phyloP scores from a whole-genome alignment of 1,284 basidiomycete genomes.

The Ustilago tritici region DNA sequence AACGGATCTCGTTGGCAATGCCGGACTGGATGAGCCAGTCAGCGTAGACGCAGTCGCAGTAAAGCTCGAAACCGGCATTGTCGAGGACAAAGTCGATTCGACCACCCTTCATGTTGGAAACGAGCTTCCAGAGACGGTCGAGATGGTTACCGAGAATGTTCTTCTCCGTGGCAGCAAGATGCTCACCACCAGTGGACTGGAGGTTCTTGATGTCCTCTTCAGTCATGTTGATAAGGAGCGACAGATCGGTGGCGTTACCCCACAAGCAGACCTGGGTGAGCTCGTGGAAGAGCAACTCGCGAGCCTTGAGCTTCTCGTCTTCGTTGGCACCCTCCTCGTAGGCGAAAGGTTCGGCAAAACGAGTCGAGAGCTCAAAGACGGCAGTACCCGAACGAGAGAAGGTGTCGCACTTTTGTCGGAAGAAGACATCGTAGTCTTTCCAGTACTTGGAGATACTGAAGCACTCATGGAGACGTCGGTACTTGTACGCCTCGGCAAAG shows the following conservation, averaged over 20 bases:
- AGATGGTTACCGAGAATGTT: conserved; percentile 92
- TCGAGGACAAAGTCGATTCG: conserved; percentile 74
- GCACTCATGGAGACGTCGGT: conserved; percentile 91
- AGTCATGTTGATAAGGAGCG: conserved; percentile 96
- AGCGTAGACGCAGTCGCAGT: conserved; percentile 91
- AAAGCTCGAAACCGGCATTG: conserved; percentile 92
- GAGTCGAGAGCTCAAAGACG: conserved; percentile 92
- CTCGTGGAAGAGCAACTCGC: conserved; percentile 91
- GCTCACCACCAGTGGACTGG: conserved; percentile 96
- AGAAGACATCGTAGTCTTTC: conserved; percentile 77
- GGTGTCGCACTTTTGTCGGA: conserved; percentile 80
- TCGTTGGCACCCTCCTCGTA: conserved; percentile 75
- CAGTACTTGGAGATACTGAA: conserved; percentile 93
- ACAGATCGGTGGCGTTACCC: conserved; percentile 80
- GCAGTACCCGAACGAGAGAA: conserved; percentile 92
- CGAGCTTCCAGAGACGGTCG: conserved; percentile 82
- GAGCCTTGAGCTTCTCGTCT: conserved; percentile 78
- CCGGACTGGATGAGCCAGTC: conserved; percentile 92
- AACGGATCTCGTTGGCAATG: conserved; percentile 84
- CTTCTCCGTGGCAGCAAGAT: conserved; percentile 94
- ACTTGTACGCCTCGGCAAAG: conserved; percentile 94
- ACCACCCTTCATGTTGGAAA: conserved; percentile 74
- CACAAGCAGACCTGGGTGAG: conserved; percentile 77
- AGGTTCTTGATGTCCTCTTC: conserved; percentile 97
- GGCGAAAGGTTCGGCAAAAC: conserved; percentile 87